Base-by-base conservation (phyloP, 2,329 filamentous ascomycete species). In the Fonsecaea monophora region DNA sequence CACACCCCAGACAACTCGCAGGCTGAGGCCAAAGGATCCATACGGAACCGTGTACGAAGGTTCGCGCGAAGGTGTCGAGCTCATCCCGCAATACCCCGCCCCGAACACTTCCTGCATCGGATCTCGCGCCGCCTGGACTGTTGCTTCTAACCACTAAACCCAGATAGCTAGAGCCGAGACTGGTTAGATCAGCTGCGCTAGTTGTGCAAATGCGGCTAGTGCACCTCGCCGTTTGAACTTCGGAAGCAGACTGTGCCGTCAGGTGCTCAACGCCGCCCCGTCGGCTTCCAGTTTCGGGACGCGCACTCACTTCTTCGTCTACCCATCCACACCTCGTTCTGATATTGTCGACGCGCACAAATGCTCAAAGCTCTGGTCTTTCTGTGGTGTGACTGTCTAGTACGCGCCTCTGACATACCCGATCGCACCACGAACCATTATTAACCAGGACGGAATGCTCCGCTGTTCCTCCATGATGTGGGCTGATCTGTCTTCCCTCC, bases 91-190 rank as follows among this genome's bases (percentile, higher is more conserved):
- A n/a, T 62, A 62, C 58, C 64, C 64, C 64, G 59, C 64, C 35
- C 25, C 18, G 42, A 66, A 53, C 48, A 30, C 53, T 40, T 21
- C 64, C 54, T 66, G 64, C 64, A 66, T 66, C 64, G 64, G 64
- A 66, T 66, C 59, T 42, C 37, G 64, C 10, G 37, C 35, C 38
- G 58, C 59, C 12, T 34, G 59, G 38, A 8, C 12, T 3, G 13
- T 6, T 32, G n/a, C 12, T 12, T 6, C 18, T 42, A 42, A 8
- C 40, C 40, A 10, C 37, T 9, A 21, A 40, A 45, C 2, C n/a
- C 30, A 50, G 2, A 8, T n/a, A 32, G 3, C 40, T 30, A 42
- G 40, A 42, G 40, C 30, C 38, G 37, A 38, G 53, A 6, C 40
- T n/a, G 50, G 35, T 12, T 32, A 61, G 48, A 32, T 6, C 3